These are phyloP conservation scores for Dorcoceras hygrometricum DNA, from an alignment of 257 asterid species.

Conservation along the genomic window DNA sequence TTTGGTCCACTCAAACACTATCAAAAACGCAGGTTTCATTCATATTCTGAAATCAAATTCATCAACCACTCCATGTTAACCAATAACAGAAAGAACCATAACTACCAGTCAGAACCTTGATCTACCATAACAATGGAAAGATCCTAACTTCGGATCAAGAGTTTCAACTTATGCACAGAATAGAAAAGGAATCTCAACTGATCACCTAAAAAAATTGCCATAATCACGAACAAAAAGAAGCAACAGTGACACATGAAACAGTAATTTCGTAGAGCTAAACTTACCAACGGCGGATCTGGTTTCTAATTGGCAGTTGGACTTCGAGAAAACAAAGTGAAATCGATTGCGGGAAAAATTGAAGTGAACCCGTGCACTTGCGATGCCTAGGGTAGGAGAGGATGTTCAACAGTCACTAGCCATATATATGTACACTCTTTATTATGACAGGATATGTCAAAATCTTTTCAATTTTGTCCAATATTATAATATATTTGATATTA, in stretches of 20 bases:
- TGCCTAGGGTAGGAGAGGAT: too few relatives aligned
- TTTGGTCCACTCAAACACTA: too few relatives aligned
- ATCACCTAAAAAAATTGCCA: constrained; percentile 4
- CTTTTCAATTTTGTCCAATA: too few relatives aligned
- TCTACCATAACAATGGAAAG: constrained; percentile 14
- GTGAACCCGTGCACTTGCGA: too few relatives aligned
- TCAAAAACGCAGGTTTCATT: not conserved
- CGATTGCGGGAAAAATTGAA: too few relatives aligned
- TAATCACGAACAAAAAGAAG: not conserved
- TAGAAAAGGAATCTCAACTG: not conserved
- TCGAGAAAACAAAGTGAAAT: too few relatives aligned
- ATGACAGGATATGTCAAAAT: too few relatives aligned
- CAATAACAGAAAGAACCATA: constrained; percentile 1
- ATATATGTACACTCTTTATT: too few relatives aligned
- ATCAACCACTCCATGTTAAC: not conserved
- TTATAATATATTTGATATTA: too few relatives aligned
- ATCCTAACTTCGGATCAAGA: constrained; percentile 1
- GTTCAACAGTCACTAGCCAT: too few relatives aligned
- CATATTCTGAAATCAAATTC: not conserved
- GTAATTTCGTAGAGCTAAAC: constrained; percentile 9
- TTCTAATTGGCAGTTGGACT: constrained; percentile 23
- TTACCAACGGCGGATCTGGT: constrained; percentile 28
- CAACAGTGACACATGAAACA: not conserved
- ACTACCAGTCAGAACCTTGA: not conserved
- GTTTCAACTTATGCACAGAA: not conserved